Base-by-base conservation (phyloP, 2,329 filamentous ascomycete genomes). In the Phaeosphaeriaceae sp. region DNA sequence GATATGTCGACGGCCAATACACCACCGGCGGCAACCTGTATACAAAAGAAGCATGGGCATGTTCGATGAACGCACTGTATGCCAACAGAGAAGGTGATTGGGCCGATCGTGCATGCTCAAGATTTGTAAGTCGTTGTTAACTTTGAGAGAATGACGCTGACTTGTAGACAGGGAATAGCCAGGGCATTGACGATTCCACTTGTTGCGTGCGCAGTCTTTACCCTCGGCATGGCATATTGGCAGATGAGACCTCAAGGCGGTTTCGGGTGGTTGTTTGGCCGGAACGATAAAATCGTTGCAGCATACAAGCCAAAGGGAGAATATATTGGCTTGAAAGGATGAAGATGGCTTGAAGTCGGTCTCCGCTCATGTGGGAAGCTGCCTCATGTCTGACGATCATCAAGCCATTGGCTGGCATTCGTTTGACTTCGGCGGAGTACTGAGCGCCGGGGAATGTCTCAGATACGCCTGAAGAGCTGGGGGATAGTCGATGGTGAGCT, bases 61-160 rank as follows among this genome's bases (percentile, higher is more conserved):
- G 31, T 27, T 50, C 48, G 31, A 50, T 48, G 45, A 19, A 48
- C 15, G 45, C 45, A 24, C 45, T 48, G 17, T 48, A 48, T 27
- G 7, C 45, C 17, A 11, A 48, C 11, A 48, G 22, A 24, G 45
- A 48, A 15, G 24, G 45, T 13, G 17, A 48, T 22, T 48, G 45
- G 45, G 45, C 45, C 13, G 15, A 27, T 24, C 21, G 24, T 9
- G 45, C 45, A 27, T 48, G 45, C 17, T 48, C 21, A 15, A 48
- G 24, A 25, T 48, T 48, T 17, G 45, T 48, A 48, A 27, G 45
- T 27, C 11, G 22, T 7, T 13, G 10, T 19, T 25, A 22, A 27
- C 17, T 13, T 4, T 27, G 2, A 24, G 13, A 15, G 21, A 11
- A 48, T 36, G 13, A 27, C 13, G 11, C 24, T 48, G 3, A 48